phyloP scores from a whole-genome alignment of 2,329 filamentous ascomycete species.

The Cercospora nicotianae region DNA sequence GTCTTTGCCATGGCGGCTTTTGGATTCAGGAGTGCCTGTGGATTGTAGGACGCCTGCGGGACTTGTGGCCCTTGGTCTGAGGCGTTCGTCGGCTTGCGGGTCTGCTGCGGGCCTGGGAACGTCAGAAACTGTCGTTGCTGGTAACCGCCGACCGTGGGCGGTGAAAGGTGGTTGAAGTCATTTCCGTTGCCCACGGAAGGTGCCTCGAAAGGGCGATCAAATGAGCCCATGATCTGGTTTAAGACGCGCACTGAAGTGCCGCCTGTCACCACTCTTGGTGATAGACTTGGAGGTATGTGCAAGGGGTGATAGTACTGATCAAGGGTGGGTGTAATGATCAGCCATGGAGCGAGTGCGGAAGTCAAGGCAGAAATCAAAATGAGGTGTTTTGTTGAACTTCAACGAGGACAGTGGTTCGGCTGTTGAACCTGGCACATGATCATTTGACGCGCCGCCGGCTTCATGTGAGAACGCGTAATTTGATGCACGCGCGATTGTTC shows the following conservation, averaged over 20 bases:
- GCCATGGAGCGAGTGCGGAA: slow-evolving; percentile 3
- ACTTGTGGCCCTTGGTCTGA: slow-evolving; percentile 11
- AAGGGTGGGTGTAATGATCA: not conserved
- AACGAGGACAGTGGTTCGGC: not conserved
- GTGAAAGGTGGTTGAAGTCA: slow-evolving; percentile 20
- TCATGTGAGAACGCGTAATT: slow-evolving; percentile 2
- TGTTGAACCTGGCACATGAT: slow-evolving; percentile 5
- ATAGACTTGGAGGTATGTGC: not conserved
- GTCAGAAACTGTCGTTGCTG: slow-evolving; percentile 9
- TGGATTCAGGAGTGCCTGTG: slow-evolving; percentile 29
- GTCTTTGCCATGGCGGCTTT: slow-evolving; percentile 20
- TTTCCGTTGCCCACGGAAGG: not conserved
- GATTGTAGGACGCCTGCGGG: slow-evolving; percentile 20
- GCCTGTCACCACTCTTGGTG: not conserved
- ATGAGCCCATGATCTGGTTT: not conserved
- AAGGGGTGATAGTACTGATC: not conserved
- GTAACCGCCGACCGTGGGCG: slow-evolving; percentile 13
- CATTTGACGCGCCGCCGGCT: not conserved
- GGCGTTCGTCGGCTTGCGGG: slow-evolving; percentile 27
- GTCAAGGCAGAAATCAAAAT: slow-evolving; percentile 13
- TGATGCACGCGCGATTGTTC: slow-evolving; percentile 12
- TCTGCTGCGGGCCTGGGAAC: slow-evolving; percentile 35
- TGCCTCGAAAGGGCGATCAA: not conserved
- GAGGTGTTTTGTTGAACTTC: not conserved
- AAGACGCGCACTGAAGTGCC: not conserved